Conservation (phyloP, 2,329 filamentous ascomycete genomes). For the Microcyclospora tardicrescens region DNA sequence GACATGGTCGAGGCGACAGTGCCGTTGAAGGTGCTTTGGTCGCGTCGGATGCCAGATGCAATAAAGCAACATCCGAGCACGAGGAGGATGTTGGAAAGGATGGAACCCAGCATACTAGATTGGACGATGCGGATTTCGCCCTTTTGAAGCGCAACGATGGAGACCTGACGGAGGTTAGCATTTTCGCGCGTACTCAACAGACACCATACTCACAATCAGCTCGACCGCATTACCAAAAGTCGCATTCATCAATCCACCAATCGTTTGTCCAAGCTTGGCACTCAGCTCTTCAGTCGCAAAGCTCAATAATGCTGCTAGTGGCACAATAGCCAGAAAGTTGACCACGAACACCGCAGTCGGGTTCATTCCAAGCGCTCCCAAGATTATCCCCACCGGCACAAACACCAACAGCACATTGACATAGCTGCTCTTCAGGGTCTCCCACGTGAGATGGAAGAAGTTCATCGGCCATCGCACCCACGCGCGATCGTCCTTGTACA, state of each 20-base stretch:
- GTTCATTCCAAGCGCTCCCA: constrained; percentile 49
- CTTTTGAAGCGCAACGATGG: constrained; percentile 75
- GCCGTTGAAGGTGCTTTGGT: constrained; percentile 48
- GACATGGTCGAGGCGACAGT: constrained; percentile 69
- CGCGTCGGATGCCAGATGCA: constrained; percentile 32
- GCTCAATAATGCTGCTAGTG: constrained; percentile 58
- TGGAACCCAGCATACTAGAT: constrained; percentile 90
- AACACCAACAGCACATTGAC: constrained; percentile 61
- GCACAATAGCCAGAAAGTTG: constrained; percentile 72
- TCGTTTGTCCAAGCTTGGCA: constrained; percentile 55
- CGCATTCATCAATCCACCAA: constrained; percentile 62
- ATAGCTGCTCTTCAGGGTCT: constrained; percentile 37
- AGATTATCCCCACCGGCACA: constrained; percentile 59
- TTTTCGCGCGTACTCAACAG: no score
- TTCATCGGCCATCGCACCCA: constrained; percentile 21
- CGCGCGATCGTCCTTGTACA: constrained; percentile 17
- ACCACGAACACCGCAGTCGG: constrained; percentile 58
- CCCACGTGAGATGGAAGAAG: constrained; percentile 27
- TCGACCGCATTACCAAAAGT: constrained; percentile 73
- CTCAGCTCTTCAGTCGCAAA: constrained; percentile 71
- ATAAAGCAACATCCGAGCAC: constrained; percentile 46
- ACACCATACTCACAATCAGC: constrained; percentile 41
- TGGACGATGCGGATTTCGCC: constrained; percentile 93
- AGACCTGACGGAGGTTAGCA: constrained; percentile 46
- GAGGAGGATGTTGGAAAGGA: constrained; percentile 84